phyloP scores from a whole-genome alignment of 208 protist genomes.

The Crithidia acanthocephali region DNA sequence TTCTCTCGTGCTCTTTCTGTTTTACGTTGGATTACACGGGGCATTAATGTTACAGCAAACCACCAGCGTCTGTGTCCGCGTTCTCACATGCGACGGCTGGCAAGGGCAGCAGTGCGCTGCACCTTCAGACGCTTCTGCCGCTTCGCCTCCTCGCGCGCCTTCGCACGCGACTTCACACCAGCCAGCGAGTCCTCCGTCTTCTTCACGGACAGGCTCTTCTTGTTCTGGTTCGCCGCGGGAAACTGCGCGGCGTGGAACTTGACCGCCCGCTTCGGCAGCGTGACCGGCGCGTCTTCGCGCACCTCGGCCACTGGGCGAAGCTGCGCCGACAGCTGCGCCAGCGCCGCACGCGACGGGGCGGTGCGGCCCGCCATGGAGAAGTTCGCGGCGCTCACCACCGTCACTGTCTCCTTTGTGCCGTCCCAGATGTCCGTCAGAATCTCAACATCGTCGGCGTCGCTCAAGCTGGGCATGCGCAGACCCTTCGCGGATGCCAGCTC shows the following conservation, averaged over 20 bases:
- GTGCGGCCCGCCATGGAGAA: slow-evolving; percentile 28
- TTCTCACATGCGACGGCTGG: slow-evolving; percentile 21
- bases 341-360: slow-evolving; percentile 16
- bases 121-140: slow-evolving; percentile 46
- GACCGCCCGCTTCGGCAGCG: slow-evolving; percentile 42
- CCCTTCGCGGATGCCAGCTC: slow-evolving; percentile 63
- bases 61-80: too few species aligned
- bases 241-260: slow-evolving; percentile 40
- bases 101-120: slow-evolving; percentile 35
- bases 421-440: slow-evolving; percentile 82
- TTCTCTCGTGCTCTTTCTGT: too few species aligned
- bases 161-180: slow-evolving; percentile 29
- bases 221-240: slow-evolving; percentile 6
- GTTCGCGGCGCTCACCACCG: slow-evolving; percentile 31
- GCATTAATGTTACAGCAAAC: too few species aligned
- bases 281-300: slow-evolving; percentile 40
- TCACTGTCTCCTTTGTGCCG: slow-evolving; percentile 51
- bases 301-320: slow-evolving; percentile 57
- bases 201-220: slow-evolving; percentile 49
- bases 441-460: slow-evolving; percentile 59
- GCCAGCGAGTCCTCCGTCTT: slow-evolving; percentile 40
- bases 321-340: slow-evolving; percentile 38
- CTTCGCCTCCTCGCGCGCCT: slow-evolving; percentile 27
- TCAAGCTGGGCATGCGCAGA: slow-evolving; percentile 56
- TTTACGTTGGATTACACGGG: too few species aligned